Conservation (phyloP, 768 basidiomycete species). For the Mrakia blollopis region DNA sequence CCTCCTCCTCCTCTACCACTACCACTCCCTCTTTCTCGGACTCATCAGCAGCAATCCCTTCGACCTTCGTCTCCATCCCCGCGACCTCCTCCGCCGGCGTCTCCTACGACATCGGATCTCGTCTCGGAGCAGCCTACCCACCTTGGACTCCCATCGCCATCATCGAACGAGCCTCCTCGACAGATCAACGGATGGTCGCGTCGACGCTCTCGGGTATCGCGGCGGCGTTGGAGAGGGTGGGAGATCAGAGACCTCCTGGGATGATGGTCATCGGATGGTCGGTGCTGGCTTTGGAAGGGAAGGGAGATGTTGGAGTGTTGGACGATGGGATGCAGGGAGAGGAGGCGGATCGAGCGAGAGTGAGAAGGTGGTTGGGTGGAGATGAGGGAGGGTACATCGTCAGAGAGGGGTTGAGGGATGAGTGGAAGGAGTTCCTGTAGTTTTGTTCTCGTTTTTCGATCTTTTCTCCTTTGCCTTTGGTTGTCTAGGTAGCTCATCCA, state of each 20-base stretch:
- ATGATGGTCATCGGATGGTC: conserved; percentile 96
- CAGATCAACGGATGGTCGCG: conserved; percentile 78
- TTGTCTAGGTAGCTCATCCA: too few species aligned
- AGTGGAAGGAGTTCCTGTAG: conserved; percentile 33
- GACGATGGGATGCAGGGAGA: conserved; percentile 49
- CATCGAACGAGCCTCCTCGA: conserved; percentile 88
- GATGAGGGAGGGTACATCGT: conserved; percentile 29
- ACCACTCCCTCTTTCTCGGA: too few species aligned
- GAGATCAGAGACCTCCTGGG: conserved; percentile 87
- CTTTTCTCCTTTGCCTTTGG: background rate
- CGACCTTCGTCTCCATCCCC: background rate
- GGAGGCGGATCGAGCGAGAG: conserved; percentile 43
- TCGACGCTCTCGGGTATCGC: conserved; percentile 71
- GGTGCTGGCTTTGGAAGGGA: conserved; percentile 66
- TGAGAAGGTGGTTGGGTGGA: conserved; percentile 35
- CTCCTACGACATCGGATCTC: conserved; percentile 43
- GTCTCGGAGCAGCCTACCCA: conserved; percentile 64
- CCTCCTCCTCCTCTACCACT: too few species aligned
- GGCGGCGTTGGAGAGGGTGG: conserved; percentile 63
- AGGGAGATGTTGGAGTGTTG: conserved; percentile 66
- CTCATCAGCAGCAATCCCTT: background rate
- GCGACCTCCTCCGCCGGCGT: background rate
- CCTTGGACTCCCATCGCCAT: conserved; percentile 76
- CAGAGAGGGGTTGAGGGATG: conserved; percentile 35
- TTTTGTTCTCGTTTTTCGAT: background rate